Base-by-base conservation (phyloP, 2,329 filamentous ascomycete species). In the Xylaria sp. region DNA sequence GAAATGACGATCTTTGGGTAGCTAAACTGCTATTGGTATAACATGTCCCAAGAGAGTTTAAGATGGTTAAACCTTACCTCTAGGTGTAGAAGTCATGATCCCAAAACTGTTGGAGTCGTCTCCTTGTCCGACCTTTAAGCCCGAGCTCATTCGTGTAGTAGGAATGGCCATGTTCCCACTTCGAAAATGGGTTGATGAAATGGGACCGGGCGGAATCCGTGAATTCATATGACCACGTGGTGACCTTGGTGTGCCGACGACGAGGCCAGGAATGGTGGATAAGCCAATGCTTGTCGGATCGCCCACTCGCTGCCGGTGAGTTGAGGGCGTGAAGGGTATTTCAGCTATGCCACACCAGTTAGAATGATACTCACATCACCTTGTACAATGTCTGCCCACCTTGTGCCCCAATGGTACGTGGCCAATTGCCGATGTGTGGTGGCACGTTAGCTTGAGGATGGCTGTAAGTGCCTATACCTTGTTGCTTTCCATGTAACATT, bases 291-390 rank as follows among this genome's bases (percentile, higher is more conserved):
- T 66, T 26, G 59, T 59, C 23, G 69, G 56, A 31, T 75, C 73
- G 17, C 71, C 74, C 20, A 79, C 31, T n/a, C 77, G 74, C 69
- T 77, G 74, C n/a, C 76, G 74, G 71, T 80, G 75, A 31, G 74
- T 77, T 11, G 79, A 78, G 20, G 79, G 79, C 0, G 79, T 80
- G 36, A 77, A 44, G n/a, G 78, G 76, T 15, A 78, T 42, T 28
- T 77, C 76, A 6, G 67, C 78, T 80, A 31, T 31, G 17, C 10
- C 15, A 23, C 49, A 17, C 67, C 20, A 73, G 72, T 66, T 3
- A 65, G 42, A 10, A 23, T 11, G 5, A 5, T 20, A 48, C 59
- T 17, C 13, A 38, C 28, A 54, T 7, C 2, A n/a, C 3, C n/a
- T 28, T 28, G 4, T 42, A 20, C 13, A 48, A 26, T 53, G 9